Conservation (phyloP, 495 filamentous ascomycete species). For the Penicillium atrosanguineum region DNA sequence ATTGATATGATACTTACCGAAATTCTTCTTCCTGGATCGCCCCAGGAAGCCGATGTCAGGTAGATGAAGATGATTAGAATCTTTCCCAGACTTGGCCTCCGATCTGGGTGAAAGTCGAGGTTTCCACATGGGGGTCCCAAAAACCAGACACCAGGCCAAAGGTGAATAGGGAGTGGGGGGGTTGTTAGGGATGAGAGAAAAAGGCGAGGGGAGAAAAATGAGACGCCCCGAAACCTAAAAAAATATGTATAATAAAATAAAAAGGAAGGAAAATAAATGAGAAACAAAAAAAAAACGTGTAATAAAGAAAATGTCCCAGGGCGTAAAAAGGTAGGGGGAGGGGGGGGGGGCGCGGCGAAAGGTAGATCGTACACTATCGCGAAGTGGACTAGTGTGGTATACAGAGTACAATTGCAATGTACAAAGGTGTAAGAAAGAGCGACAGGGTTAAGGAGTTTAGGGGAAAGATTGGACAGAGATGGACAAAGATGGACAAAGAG, state of each 20-base stretch:
- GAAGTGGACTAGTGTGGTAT: slow-evolving; percentile 10
- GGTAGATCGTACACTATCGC: slow-evolving; percentile 13
- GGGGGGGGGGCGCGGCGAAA: slow-evolving; percentile 1
- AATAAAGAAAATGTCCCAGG: slow-evolving; percentile 9
- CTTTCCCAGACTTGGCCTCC: slow-evolving; percentile 40
- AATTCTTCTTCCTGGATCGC: slow-evolving; percentile 39
- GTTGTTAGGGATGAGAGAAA: background rate
- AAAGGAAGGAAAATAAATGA: slow-evolving; percentile 7
- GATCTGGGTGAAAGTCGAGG: slow-evolving; percentile 45
- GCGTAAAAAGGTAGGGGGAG: slow-evolving; percentile 12
- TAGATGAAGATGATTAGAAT: slow-evolving; percentile 31
- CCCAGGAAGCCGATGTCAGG: slow-evolving; percentile 41
- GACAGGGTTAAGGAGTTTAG: slow-evolving; percentile 7
- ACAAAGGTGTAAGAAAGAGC: background rate
- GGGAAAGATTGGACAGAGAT: background rate
- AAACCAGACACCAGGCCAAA: slow-evolving; percentile 13
- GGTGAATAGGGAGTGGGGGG: slow-evolving; percentile 13
- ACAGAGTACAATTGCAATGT: slow-evolving; percentile 5
- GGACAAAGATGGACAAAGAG: background rate
- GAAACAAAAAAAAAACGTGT: slow-evolving; percentile 7
- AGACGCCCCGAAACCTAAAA: slow-evolving; percentile 18
- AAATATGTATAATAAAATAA: slow-evolving; percentile 8
- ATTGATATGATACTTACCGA: slow-evolving; percentile 28
- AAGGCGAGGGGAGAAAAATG: slow-evolving; percentile 15
- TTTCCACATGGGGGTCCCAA: slow-evolving; percentile 44